Base-by-base conservation (phyloP, 2,329 filamentous ascomycete species). In the Fusarium xylarioides region DNA sequence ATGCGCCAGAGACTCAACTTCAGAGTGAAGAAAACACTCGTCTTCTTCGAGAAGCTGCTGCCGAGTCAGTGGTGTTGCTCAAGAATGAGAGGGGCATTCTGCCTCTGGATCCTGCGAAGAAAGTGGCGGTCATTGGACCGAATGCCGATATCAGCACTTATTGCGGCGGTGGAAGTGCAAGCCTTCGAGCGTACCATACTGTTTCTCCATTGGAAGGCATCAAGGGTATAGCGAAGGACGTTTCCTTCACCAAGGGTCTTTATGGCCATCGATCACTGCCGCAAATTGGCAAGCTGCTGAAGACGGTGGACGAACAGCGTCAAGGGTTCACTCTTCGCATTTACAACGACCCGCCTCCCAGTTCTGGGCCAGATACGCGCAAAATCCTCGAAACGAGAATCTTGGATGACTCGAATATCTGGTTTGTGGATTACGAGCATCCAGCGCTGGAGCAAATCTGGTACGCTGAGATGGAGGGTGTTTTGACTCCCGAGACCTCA, bases 131-230 rank as follows among this genome's bases (percentile, higher is more conserved):
- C 1, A 63, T 63, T 9, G 61, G 61, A 0, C 61, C 61, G 1
- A 63, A 63, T 61, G 61, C 55, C 1, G 56, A 63, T 0, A 61
- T 63, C 16, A 61, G 55, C 11, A 49, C 43, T 5, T 50, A 61
- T 18, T 63, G 61, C 1, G 61, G 61, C 0, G 61, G 61, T n/a
- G 61, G 61, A n/a, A 63, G 61, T 19, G 61, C 61, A 0, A 61
- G 55, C 2, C 61, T 63, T 18, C 35, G 55, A 26, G 55, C 61
- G 0, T 63, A 63, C 2, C 37, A 61, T 9, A 50, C 55, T 2
- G 44, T 63, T 1, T 63, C 55, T 2, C 61, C 61, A 3, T 4
- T 50, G 2, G 55, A 61, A 1, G 61, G 61, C 1, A 61, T 63
- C 30, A 61, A 32, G 7, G 19, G 30, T 1, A 35, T 63, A 2